phyloP scores from a whole-genome alignment of 768 basidiomycete genomes.

The Suillus bovinus region DNA sequence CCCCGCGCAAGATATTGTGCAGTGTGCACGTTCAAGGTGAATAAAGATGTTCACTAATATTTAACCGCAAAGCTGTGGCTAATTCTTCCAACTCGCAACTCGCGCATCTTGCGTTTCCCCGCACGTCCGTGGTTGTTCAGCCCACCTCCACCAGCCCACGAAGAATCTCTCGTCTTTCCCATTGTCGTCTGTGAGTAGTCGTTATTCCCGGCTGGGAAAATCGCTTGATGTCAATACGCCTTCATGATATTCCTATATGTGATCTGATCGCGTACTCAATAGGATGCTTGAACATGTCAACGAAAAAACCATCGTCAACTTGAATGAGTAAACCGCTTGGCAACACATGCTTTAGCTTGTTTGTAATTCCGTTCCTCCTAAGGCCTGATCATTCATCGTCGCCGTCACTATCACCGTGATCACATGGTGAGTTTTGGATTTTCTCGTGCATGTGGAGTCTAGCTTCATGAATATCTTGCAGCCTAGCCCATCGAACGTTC shows the following conservation, averaged over 20 bases:
- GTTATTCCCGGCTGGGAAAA: too few relatives aligned
- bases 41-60: neutral
- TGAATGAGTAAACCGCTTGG: slow-evolving; percentile 44
- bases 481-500: slow-evolving; percentile 49
- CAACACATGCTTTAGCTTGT: slow-evolving; percentile 36
- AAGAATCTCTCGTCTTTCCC: slow-evolving; percentile 41
- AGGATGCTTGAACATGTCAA: slow-evolving; percentile 64
- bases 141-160: slow-evolving; percentile 54
- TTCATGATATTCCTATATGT: neutral
- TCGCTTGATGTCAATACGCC: neutral
- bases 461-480: slow-evolving; percentile 51
- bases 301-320: slow-evolving; percentile 60
- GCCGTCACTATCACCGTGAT: slow-evolving; percentile 16
- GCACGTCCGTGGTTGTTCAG: slow-evolving; percentile 72
- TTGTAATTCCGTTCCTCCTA: slow-evolving; percentile 43
- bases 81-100: slow-evolving; percentile 45
- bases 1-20: neutral
- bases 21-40: neutral
- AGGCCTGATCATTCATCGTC: slow-evolving; percentile 30
- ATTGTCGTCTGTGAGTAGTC: slow-evolving; percentile 36
- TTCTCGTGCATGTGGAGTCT: slow-evolving; percentile 46
- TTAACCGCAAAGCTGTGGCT: neutral
- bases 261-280: slow-evolving; percentile 62
- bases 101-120: slow-evolving; percentile 48
- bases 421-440: slow-evolving; percentile 35